Evolutionary conservation across 2,329 filamentous ascomycete genomes (phyloP).

Genomic region (Phaeosphaeriaceae sp.): DNA sequence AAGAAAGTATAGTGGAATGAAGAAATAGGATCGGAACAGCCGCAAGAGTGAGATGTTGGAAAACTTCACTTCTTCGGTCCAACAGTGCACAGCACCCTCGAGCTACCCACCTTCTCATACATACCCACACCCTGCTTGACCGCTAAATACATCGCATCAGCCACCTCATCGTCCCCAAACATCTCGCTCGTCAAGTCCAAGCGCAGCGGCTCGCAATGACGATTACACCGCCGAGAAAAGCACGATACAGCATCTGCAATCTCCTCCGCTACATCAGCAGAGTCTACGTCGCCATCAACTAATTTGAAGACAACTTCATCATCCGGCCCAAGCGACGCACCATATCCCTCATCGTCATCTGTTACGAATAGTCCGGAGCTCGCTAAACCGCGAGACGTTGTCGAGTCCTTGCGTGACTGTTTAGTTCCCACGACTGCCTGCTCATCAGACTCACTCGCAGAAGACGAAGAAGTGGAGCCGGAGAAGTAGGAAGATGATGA

Average conservation of each 20-base stretch:
- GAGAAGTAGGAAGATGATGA: too few species aligned
- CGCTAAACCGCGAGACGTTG: background rate
- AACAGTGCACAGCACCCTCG: background rate
- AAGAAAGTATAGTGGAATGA: too few species aligned
- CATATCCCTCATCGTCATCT: background rate
- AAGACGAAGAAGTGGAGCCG: background rate
- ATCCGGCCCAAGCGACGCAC: background rate
- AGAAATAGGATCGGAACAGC: too few species aligned
- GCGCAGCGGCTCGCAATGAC: background rate
- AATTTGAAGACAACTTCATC: background rate
- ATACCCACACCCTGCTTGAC: background rate
- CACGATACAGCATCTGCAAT: background rate
- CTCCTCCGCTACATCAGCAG: slow-evolving; percentile 1
- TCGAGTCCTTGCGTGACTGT: background rate
- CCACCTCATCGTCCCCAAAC: background rate
- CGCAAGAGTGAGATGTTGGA: too few species aligned
- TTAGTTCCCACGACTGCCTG: background rate
- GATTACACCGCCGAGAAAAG: background rate
- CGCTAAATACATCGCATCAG: background rate
- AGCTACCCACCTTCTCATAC: background rate
- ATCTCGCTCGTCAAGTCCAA: background rate
- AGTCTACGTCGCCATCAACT: background rate
- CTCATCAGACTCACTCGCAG: background rate
- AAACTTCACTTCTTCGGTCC: background rate
- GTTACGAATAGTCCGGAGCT: background rate